Evolutionary conservation across 768 basidiomycete genomes (phyloP).

Genomic region (Suillus spraguei): DNA sequence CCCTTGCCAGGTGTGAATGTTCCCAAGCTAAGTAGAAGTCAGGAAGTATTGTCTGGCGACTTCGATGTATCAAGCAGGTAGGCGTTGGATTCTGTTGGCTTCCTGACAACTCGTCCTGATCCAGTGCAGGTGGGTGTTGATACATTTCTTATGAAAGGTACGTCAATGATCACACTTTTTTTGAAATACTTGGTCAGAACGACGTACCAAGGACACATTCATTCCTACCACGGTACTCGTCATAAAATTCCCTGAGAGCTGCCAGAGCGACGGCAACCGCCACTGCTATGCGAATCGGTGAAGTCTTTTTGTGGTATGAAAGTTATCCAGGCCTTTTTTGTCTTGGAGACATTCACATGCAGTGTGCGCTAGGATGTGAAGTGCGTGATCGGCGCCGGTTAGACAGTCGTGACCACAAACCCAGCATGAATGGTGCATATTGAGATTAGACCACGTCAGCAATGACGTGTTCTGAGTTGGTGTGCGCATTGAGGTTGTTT

Average conservation of each 20-base stretch:
- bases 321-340: conserved; percentile 46
- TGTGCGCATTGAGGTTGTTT: background rate
- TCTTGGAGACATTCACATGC: conserved; percentile 37
- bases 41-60: conserved; percentile 82
- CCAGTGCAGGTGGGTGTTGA: conserved; percentile 82
- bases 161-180: background rate
- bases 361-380: conserved; percentile 16
- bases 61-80: conserved; percentile 73
- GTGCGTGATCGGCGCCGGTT: conserved; percentile 4
- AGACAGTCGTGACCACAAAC: conserved; percentile 9
- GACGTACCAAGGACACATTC: conserved; percentile 24
- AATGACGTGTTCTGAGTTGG: background rate
- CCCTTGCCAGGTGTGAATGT: conserved; percentile 38
- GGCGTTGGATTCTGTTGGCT: conserved; percentile 70
- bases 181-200: background rate
- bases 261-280: conserved; percentile 45
- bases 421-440: background rate
- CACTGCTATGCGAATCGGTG: conserved; percentile 47
- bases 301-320: background rate
- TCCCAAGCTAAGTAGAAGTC: conserved; percentile 28
- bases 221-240: background rate
- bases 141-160: conserved; percentile 31
- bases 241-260: conserved; percentile 45
- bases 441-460: conserved; percentile 16
- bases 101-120: conserved; percentile 61